These are phyloP conservation scores for Pezicula rhizophila DNA, from an alignment of 2,329 filamentous ascomycete genomes.

Conservation along the genomic window DNA sequence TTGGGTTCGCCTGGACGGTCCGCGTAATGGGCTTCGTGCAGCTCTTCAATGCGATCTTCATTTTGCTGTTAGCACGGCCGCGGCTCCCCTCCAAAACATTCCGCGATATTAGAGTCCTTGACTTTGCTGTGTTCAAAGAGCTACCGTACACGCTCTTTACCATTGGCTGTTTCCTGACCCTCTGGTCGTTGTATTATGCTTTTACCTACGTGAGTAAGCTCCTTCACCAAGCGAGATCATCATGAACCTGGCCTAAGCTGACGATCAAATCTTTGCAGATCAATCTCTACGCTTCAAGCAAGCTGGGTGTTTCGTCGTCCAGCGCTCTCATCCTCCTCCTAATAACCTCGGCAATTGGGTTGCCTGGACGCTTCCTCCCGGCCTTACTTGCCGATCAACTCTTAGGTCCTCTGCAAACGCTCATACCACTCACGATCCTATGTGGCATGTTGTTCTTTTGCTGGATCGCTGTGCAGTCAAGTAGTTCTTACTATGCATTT, in stretches of 20 bases:
- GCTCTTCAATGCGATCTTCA: slow-evolving; percentile 29
- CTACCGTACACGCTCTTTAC: slow-evolving; percentile 35
- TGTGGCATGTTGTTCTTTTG: slow-evolving; percentile 27
- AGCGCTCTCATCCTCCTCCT: slow-evolving; percentile 41
- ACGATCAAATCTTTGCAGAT: no score
- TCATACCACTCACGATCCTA: slow-evolving; percentile 36
- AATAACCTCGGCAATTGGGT: slow-evolving; percentile 44
- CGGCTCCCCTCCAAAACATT: slow-evolving; percentile 15
- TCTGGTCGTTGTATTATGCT: slow-evolving; percentile 38
- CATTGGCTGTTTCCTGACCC: slow-evolving; percentile 31
- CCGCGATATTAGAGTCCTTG: slow-evolving; percentile 32
- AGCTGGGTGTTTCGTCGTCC: slow-evolving; percentile 28
- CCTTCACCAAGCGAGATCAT: no score
- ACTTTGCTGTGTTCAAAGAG: slow-evolving; percentile 35
- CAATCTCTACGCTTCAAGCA: slow-evolving; percentile 27
- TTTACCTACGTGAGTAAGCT: slow-evolving; percentile 32
- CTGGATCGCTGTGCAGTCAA: slow-evolving; percentile 39
- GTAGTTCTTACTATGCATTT: slow-evolving; percentile 39
- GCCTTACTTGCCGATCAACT: slow-evolving; percentile 37
- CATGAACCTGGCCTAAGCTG: no score
- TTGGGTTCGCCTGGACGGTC: slow-evolving; percentile 37
- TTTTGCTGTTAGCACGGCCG: slow-evolving; percentile 23
- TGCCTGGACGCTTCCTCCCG: slow-evolving; percentile 40
- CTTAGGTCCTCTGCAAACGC: slow-evolving; percentile 43
- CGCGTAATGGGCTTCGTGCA: slow-evolving; percentile 36